These are phyloP conservation scores for Ogataea salicorniae DNA, from an alignment of 805 yeast genomes.

Conservation along the genomic window DNA sequence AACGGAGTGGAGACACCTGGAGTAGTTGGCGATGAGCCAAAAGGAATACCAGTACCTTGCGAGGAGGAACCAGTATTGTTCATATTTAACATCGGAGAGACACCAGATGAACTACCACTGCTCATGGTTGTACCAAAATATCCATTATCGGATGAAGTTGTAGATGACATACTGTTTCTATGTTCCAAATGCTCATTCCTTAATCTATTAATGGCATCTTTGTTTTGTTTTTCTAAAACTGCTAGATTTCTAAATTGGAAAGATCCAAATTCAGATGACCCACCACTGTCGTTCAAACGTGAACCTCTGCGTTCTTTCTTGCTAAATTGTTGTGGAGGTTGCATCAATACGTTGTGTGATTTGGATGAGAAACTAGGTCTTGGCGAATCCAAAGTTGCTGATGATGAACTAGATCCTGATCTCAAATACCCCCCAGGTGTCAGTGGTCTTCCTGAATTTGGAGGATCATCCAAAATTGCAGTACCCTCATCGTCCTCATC, in stretches of 20 bases:
- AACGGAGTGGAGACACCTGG: constrained; percentile 13
- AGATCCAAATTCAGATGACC: constrained; percentile 77
- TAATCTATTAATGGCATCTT: constrained; percentile 83
- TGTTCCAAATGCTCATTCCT: constrained; percentile 77
- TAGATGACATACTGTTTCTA: constrained; percentile 32
- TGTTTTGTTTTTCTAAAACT: constrained; percentile 88
- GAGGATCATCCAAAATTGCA: no score
- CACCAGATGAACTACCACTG: not conserved
- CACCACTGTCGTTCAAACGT: constrained; percentile 57
- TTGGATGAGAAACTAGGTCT: constrained; percentile 22
- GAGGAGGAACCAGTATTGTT: constrained; percentile 12
- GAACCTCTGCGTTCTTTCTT: constrained; percentile 70
- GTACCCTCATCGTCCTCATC: constrained; percentile 3
- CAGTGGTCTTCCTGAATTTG: not conserved
- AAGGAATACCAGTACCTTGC: constrained; percentile 8
- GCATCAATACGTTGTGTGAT: constrained; percentile 17
- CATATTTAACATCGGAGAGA: not conserved
- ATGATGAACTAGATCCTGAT: constrained; percentile 22
- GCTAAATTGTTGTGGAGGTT: constrained; percentile 30
- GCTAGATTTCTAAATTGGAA: constrained; percentile 86
- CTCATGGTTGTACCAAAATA: constrained; percentile 2
- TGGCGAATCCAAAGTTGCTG: constrained; percentile 27
- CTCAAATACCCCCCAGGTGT: constrained; percentile 6
- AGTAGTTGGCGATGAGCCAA: constrained; percentile 22
- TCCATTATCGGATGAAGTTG: constrained; percentile 43